Base-by-base conservation (phyloP, 2,329 filamentous ascomycete genomes). In the Aschersonia sp. region DNA sequence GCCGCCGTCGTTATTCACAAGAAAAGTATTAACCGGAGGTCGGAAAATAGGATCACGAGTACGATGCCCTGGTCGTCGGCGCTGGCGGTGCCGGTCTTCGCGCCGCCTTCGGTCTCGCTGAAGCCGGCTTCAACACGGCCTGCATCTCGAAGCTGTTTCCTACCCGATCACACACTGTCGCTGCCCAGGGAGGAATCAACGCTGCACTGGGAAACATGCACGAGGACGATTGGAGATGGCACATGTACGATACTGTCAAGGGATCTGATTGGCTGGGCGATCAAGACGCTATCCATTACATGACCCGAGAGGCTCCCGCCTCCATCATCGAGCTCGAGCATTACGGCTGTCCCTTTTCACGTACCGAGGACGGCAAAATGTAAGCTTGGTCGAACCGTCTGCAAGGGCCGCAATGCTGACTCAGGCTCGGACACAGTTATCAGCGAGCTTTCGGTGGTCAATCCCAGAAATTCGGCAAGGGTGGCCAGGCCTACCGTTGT, bases 181-280 rank as follows among this genome's bases (percentile, higher is more conserved):
- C 86, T 49, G 80, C 80, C 41, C 80, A 84, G 67, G 86, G 86
- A 63, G 86, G 86, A 61, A 90, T 92, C 74, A 92, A 92, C 66
- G 86, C 86, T 48, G 86, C 86, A 46, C 75, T 92, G 48, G 86
- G 86, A 62, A 95, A 94, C 73, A 95, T 95, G 89, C 88, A 95
- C 76, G 80, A 90, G 73, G 89, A 95, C 62, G 88, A 95, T 72
- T 95, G 89, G 89, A 82, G 88, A 74, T 95, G 89, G 89, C 89
- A 95, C 72, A 95, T 95, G 89, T 95, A 95, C 74, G 89, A 95
- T 67, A 95, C 89, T 42, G 89, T 95, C 64, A 95, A 95, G 76
- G 89, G 89, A 55, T 94, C 87, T 55, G 89, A 95, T 74, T 95
- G 89, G 89, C 79, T 95, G 46, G 89, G 89, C 67, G 89, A 95